Percentiles rank a stretch among this genome's conserved stretches.
These are phyloP conservation scores for Coix lacrymajobi DNA, from an alignment of 176 grass and related monocot genomes.

Conservation along the genomic window DNA sequence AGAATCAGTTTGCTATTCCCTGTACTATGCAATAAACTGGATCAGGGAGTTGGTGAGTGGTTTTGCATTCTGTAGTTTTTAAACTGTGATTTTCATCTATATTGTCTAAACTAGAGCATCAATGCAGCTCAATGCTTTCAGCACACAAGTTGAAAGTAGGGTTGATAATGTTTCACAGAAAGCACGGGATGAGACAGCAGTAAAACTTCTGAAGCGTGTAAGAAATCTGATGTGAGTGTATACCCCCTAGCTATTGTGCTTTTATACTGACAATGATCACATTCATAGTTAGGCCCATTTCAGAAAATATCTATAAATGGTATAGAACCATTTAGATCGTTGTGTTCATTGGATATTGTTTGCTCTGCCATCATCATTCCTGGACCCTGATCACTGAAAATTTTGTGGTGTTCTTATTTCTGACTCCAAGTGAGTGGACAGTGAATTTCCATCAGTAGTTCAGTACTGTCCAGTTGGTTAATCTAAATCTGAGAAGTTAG, in stretches of 20 bases:
- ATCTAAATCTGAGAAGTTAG: neutral
- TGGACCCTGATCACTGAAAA: neutral
- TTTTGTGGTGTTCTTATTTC: conserved; percentile 4
- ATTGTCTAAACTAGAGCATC: conserved; percentile 35
- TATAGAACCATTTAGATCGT: conserved; percentile 12
- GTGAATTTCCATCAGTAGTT: conserved; percentile 1
- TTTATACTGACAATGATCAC: neutral
- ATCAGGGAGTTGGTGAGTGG: conserved; percentile 83
- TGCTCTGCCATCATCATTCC: conserved; percentile 11
- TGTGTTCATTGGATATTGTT: conserved; percentile 1
- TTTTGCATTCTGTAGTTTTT: conserved; percentile 7
- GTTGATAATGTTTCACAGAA: conserved; percentile 55
- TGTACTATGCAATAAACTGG: conserved; percentile 95
- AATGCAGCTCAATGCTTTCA: conserved; percentile 86
- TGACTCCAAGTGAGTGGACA: neutral
- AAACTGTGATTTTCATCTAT: conserved; percentile 25
- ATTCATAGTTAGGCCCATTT: neutral
- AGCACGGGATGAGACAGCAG: conserved; percentile 51
- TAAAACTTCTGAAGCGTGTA: conserved; percentile 76
- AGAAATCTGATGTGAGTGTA: conserved; percentile 86
- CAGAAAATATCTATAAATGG: conserved; percentile 12
- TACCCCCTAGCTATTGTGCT: neutral
- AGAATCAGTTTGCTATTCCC: conserved; percentile 60
- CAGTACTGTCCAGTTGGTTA: neutral
- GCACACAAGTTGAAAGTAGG: conserved; percentile 63